A percentile compares a stretch with the other conserved stretches of the same genome.
Conservation (phyloP, 306 rosid genomes). For the Trifolium subterraneum region DNA sequence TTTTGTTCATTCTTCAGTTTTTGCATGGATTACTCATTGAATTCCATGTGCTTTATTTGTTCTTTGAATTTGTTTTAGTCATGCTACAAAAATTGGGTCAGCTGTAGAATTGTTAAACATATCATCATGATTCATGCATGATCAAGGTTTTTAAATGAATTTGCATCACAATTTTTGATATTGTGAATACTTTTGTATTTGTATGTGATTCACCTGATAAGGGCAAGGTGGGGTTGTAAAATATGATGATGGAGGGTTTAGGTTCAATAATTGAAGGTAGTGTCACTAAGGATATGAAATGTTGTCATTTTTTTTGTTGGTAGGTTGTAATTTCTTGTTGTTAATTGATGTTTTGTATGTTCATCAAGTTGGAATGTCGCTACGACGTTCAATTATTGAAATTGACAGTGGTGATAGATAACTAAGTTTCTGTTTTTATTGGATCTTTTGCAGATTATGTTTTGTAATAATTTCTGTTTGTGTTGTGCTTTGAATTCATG, state of each 20-base stretch:
- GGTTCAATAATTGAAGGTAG: slow-evolving; percentile 10
- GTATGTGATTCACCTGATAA: slow-evolving; percentile 27
- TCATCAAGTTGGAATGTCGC: slow-evolving; percentile 33
- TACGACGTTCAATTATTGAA: slow-evolving; percentile 32
- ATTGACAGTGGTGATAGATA: slow-evolving; percentile 11
- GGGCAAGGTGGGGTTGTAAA: slow-evolving; percentile 25
- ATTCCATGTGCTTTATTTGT: not conserved
- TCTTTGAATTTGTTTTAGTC: not conserved
- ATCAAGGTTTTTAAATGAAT: not conserved
- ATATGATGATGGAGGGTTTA: not conserved
- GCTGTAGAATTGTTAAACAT: slow-evolving; percentile 11
- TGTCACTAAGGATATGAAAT: slow-evolving; percentile 23
- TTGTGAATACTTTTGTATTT: not conserved
- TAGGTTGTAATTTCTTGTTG: slow-evolving; percentile 40
- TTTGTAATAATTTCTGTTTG: slow-evolving; percentile 14
- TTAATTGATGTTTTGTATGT: slow-evolving; percentile 30
- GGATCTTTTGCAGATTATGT: slow-evolving; percentile 24
- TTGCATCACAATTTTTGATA: not conserved
- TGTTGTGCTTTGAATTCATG: not conserved
- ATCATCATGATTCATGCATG: slow-evolving; percentile 24
- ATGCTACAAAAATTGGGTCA: not conserved
- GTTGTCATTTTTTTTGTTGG: slow-evolving; percentile 40
- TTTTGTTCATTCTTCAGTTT: not conserved
- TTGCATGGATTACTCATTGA: slow-evolving; percentile 36
- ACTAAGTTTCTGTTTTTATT: slow-evolving; percentile 19